Evolutionary conservation across 1,284 basidiomycete genomes (phyloP).

Genomic region (Cutaneotrichosporon cutaneum): DNA sequence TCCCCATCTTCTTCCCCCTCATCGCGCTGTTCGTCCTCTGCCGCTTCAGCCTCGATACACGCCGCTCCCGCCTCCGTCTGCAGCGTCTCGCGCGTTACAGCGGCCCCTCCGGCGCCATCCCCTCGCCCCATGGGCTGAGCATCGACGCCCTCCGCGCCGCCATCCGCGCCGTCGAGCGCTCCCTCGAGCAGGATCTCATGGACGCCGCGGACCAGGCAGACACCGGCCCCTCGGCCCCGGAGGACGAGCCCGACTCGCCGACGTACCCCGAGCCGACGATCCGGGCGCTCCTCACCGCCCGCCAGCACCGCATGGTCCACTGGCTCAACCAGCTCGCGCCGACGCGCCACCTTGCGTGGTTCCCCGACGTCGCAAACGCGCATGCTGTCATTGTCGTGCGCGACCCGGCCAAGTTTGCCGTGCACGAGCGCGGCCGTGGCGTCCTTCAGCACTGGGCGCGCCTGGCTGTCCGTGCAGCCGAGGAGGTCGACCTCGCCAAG

Average conservation of each 20-base stretch:
- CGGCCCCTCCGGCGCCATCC: constrained; percentile 1
- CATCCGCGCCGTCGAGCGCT: constrained; percentile 39
- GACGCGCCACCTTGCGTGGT: constrained; percentile 44
- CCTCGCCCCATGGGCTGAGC: constrained; percentile 22
- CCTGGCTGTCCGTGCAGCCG: constrained; percentile 14
- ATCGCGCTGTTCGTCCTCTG: constrained; percentile 53
- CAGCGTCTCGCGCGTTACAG: constrained; percentile 31
- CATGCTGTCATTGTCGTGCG: constrained; percentile 47
- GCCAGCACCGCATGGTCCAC: constrained; percentile 40
- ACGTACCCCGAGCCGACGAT: constrained; percentile 9
- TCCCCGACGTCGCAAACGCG: constrained; percentile 43
- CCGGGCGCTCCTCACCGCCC: constrained; percentile 34
- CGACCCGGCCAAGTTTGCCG: constrained; percentile 38
- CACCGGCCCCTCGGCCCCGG: constrained; percentile 1
- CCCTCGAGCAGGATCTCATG: constrained; percentile 41
- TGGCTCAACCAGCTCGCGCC: constrained; percentile 42
- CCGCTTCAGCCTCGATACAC: constrained; percentile 39
- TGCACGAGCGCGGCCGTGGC: constrained; percentile 43
- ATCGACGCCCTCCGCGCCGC: constrained; percentile 35
- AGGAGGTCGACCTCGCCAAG: neutral
- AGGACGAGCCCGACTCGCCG: constrained; percentile 9
- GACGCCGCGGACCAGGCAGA: constrained; percentile 23
- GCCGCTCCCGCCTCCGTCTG: constrained; percentile 34
- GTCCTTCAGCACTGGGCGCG: constrained; percentile 43
- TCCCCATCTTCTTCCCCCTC: constrained; percentile 58